phyloP scores from a whole-genome alignment of 345 rosid genomes.

The Salix udensis region DNA sequence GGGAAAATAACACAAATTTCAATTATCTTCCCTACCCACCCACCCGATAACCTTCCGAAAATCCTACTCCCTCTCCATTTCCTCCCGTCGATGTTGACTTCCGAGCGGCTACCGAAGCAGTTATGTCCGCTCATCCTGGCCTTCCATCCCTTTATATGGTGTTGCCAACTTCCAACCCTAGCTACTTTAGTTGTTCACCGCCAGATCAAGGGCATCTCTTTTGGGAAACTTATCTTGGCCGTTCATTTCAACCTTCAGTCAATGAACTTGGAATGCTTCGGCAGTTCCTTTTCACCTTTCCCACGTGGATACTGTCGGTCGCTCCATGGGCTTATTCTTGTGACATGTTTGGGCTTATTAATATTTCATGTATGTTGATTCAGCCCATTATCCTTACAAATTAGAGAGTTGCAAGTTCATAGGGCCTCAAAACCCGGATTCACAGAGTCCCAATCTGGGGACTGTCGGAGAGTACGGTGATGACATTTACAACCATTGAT shows the following conservation, averaged over 20 bases:
- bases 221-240: background rate
- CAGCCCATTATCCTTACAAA: background rate
- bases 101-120: too few species aligned
- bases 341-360: background rate
- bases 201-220: background rate
- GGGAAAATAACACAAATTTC: constrained; percentile 2
- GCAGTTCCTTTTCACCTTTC: too few species aligned
- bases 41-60: too few species aligned
- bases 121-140: too few species aligned
- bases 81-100: too few species aligned
- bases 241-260: background rate
- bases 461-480: background rate
- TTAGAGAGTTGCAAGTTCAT: too few species aligned
- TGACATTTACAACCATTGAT: background rate
- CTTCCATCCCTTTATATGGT: too few species aligned
- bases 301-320: background rate
- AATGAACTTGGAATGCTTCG: too few species aligned
- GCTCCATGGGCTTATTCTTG: background rate
- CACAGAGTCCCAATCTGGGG: background rate
- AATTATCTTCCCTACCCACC: too few species aligned
- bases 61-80: too few species aligned
- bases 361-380: background rate
- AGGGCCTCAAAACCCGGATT: background rate
- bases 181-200: background rate
- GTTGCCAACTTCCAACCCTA: background rate